A percentile compares a stretch with the other conserved stretches of the same genome.
These are phyloP conservation scores for Aegle marmelos DNA, from an alignment of 345 rosid species.

Conservation along the genomic window DNA sequence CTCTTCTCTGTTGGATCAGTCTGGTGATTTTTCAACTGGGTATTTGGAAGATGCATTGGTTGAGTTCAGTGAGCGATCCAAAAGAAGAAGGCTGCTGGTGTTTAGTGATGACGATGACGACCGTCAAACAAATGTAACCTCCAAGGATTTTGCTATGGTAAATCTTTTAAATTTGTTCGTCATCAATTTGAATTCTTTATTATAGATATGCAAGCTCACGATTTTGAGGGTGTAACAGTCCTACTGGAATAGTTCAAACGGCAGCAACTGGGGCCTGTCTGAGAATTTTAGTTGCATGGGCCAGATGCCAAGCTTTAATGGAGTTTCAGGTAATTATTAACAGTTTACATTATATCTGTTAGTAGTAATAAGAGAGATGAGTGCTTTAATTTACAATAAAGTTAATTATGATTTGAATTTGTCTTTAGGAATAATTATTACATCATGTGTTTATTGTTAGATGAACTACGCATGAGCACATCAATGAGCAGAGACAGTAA, in stretches of 20 bases:
- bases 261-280: conserved; percentile 45
- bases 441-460: conserved; percentile 14
- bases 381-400: too few species aligned
- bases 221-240: conserved; percentile 31
- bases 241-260: conserved; percentile 38
- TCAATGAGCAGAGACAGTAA: conserved; percentile 24
- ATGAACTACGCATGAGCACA: conserved; percentile 36
- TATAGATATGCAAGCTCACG: background rate
- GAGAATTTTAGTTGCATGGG: conserved; percentile 55
- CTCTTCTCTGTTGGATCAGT: conserved; percentile 20
- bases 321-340: conserved; percentile 37
- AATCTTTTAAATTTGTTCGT: background rate
- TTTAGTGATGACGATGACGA: conserved; percentile 22
- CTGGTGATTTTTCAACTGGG: conserved; percentile 71
- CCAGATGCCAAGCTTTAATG: conserved; percentile 24
- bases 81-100: conserved; percentile 56
- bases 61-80: conserved; percentile 60
- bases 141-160: conserved; percentile 30
- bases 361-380: too few species aligned
- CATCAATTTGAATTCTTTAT: background rate
- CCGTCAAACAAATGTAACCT: conserved; percentile 15
- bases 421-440: background rate
- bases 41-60: conserved; percentile 83
- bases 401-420: too few species aligned
- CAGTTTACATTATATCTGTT: background rate